Base-by-base conservation (phyloP, 2,329 filamentous ascomycete species). In the Teratosphaeria pseudoeucalypti region DNA sequence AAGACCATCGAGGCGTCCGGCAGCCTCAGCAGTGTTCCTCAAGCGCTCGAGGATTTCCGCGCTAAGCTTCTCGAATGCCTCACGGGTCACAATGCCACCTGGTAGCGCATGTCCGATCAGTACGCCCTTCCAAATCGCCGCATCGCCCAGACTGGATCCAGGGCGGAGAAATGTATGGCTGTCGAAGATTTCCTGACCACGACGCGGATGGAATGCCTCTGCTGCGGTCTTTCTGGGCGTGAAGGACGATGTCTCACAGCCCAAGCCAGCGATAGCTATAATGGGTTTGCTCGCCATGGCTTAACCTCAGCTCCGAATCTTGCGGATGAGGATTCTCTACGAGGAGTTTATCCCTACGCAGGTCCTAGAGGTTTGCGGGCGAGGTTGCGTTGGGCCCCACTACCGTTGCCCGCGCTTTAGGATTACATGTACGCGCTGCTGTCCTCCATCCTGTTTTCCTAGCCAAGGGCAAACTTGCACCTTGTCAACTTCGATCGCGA, bases 31-130 rank as follows among this genome's bases (percentile, higher is more conserved):
- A 34, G 58, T 61, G 2, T 55, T 57, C 10, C 34, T 19, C 4
- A 66, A 34, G 12, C 62, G 52, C 12, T 54, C 16, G 2, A 60
- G 19, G 16, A 66, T 60, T 56, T 66, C 64, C 2, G 19, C 29
- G 2, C 62, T 52, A 0, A 66, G 49, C 34, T 57, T 52, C 57
- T 66, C 64, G 55, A 66, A 66, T 10, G 62, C 64, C 12, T 61
- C 56, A 7, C 52, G 39, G 2, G 61, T 64, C 2, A 66, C 63
- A 39, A 57, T 61, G 4, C 64, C 64, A n/a, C 64, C 64, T 26
- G 64, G 64, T 26, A 66, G 52, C 5, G 64, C 57, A 34, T 62
- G 60, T 1, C 62, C 64, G 14, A 57, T 61, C 12, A 66, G 57
- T 6, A 54, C 53, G 12, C 64, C 64, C n/a, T 58, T 55, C 60